Evolutionary conservation across 2,329 filamentous ascomycete genomes (phyloP).

Genomic region (Didymella exigua): DNA sequence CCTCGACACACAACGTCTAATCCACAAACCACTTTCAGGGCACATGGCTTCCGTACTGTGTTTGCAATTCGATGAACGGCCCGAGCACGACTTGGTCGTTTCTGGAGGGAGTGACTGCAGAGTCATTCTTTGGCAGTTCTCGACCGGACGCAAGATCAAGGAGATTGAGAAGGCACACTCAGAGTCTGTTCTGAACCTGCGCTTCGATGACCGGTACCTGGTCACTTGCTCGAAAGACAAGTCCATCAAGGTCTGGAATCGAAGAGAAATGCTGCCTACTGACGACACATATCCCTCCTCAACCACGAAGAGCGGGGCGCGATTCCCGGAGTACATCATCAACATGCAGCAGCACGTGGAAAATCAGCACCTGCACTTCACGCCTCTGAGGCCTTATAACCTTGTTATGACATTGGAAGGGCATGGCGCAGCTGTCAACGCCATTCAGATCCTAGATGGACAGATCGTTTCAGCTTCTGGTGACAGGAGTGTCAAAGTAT

Average conservation of each 20-base stretch:
- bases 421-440: slow-evolving; percentile 91
- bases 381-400: slow-evolving; percentile 69
- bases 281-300: slow-evolving; percentile 48
- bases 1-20: slow-evolving; percentile 77
- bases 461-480: slow-evolving; percentile 95
- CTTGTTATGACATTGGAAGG: slow-evolving; percentile 81
- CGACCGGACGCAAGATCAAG: slow-evolving; percentile 82
- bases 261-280: slow-evolving; percentile 56
- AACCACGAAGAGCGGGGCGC: slow-evolving; percentile 51
- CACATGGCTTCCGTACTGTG: slow-evolving; percentile 90
- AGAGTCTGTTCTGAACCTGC: slow-evolving; percentile 91
- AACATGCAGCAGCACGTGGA: slow-evolving; percentile 52
- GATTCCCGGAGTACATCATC: slow-evolving; percentile 61
- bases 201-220: slow-evolving; percentile 87
- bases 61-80: slow-evolving; percentile 89
- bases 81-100: slow-evolving; percentile 88
- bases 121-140: slow-evolving; percentile 92
- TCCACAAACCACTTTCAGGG: slow-evolving; percentile 72
- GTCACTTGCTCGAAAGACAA: slow-evolving; percentile 98
- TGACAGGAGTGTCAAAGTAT: slow-evolving; percentile 91
- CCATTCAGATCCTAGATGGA: slow-evolving; percentile 84
- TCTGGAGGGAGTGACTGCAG: slow-evolving; percentile 92
- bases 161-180: slow-evolving; percentile 76
- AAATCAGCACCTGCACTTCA: slow-evolving; percentile 51
- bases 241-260: slow-evolving; percentile 95